phyloP scores from a whole-genome alignment of 164 flowering plant genomes.

The Vitis rotundifolia region DNA sequence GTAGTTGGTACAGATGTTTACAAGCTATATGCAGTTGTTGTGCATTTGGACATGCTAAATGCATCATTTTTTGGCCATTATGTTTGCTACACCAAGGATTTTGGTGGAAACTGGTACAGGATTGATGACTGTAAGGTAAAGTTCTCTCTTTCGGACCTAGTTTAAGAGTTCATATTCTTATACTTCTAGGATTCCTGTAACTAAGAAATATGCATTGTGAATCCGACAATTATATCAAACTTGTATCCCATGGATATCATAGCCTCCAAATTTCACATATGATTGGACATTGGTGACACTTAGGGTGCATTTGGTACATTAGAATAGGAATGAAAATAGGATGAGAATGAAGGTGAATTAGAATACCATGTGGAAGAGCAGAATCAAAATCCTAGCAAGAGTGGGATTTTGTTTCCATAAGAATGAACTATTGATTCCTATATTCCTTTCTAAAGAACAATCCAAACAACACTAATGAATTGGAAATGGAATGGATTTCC shows the following conservation, averaged over 20 bases:
- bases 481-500: too few species aligned
- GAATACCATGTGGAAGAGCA: too few species aligned
- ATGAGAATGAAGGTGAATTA: too few species aligned
- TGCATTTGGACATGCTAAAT: slow-evolving; percentile 96
- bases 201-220: background rate
- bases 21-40: slow-evolving; percentile 89
- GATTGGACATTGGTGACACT: background rate
- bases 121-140: slow-evolving; percentile 90
- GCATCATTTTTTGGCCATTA: slow-evolving; percentile 97
- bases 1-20: slow-evolving; percentile 63
- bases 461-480: too few species aligned
- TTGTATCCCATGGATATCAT: background rate
- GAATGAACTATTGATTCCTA: background rate
- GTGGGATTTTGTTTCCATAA: too few species aligned
- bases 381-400: too few species aligned
- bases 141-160: slow-evolving; percentile 1
- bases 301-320: background rate
- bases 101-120: slow-evolving; percentile 80
- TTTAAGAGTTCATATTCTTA: background rate
- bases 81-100: slow-evolving; percentile 84
- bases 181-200: background rate
- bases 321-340: too few species aligned
- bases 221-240: too few species aligned
- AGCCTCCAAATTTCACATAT: background rate
- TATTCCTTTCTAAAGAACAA: too few species aligned